Evolutionary conservation across 2,329 filamentous ascomycete species (phyloP).

Genomic region (Falciphora oryzae): DNA sequence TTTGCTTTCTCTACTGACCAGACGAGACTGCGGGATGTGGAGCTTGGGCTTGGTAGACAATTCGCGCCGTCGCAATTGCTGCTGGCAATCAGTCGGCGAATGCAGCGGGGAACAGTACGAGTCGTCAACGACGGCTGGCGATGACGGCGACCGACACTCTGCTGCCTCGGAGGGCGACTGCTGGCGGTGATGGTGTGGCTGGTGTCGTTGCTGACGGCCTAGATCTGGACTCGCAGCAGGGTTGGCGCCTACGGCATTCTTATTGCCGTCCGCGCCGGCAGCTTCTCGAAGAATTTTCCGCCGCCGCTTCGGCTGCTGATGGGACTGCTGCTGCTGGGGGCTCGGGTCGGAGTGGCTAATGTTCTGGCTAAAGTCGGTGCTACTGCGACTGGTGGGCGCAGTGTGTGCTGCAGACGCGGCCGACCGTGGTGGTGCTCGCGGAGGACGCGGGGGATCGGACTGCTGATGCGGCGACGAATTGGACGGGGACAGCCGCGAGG

Average conservation of each 20-base stretch:
- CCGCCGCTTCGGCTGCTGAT: too few relatives aligned
- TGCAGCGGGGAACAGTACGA: background rate
- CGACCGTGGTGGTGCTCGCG: background rate
- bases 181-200: too few relatives aligned
- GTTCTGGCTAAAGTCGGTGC: too few relatives aligned
- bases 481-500: background rate
- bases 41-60: background rate
- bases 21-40: background rate
- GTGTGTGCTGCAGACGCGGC: too few relatives aligned
- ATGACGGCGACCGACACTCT: background rate
- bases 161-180: background rate
- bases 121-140: background rate
- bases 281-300: too few relatives aligned
- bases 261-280: too few relatives aligned
- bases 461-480: background rate
- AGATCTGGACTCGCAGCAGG: too few relatives aligned
- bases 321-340: too few relatives aligned
- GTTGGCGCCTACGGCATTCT: too few relatives aligned
- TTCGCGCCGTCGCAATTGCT: background rate
- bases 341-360: too few relatives aligned
- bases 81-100: background rate
- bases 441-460: background rate
- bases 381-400: too few relatives aligned
- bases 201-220: too few relatives aligned
- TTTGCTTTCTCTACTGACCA: background rate